phyloP scores from a whole-genome alignment of 768 basidiomycete species.

The Phylloporus sp. region DNA sequence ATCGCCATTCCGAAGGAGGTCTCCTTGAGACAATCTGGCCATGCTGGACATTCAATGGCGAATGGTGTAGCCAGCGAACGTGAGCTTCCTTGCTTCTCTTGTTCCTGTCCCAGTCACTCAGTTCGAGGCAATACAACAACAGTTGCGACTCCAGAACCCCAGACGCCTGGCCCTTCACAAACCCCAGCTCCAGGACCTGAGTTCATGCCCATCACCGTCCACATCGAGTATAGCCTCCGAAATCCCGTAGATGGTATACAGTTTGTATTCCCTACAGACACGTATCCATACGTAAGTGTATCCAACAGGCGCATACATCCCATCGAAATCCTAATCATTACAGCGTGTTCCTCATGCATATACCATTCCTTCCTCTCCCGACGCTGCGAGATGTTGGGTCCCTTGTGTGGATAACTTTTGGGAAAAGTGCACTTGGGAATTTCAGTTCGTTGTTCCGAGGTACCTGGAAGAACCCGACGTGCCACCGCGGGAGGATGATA shows the following conservation, averaged over 20 bases:
- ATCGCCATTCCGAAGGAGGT: conserved; percentile 81
- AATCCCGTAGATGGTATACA: conserved; percentile 84
- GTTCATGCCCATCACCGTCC: conserved; percentile 71
- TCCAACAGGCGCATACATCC: conserved; percentile 1
- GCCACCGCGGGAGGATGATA: conserved; percentile 35
- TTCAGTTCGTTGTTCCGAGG: conserved; percentile 91
- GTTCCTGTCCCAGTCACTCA: conserved; percentile 6
- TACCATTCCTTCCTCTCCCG: conserved; percentile 81
- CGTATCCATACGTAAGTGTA: conserved; percentile 76
- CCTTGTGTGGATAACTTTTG: conserved; percentile 93
- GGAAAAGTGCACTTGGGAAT: conserved; percentile 98
- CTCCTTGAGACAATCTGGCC: conserved; percentile 56
- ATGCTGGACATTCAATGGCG: conserved; percentile 32
- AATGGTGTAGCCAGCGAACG: conserved; percentile 55
- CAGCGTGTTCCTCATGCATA: conserved; percentile 93
- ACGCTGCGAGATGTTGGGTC: conserved; percentile 97
- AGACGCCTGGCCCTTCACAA: conserved; percentile 51
- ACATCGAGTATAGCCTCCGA: conserved; percentile 76
- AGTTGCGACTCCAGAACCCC: conserved; percentile 84
- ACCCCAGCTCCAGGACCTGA: conserved; percentile 47
- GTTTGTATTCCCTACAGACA: conserved; percentile 76
- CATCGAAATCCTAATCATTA: conserved; percentile 14
- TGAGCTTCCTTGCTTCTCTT: conserved; percentile 23
- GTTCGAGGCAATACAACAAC: background rate
- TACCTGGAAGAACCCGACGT: conserved; percentile 58